Evolutionary conservation across 495 filamentous ascomycete species (phyloP).

Genomic region (Neurospora tetrasperma): DNA sequence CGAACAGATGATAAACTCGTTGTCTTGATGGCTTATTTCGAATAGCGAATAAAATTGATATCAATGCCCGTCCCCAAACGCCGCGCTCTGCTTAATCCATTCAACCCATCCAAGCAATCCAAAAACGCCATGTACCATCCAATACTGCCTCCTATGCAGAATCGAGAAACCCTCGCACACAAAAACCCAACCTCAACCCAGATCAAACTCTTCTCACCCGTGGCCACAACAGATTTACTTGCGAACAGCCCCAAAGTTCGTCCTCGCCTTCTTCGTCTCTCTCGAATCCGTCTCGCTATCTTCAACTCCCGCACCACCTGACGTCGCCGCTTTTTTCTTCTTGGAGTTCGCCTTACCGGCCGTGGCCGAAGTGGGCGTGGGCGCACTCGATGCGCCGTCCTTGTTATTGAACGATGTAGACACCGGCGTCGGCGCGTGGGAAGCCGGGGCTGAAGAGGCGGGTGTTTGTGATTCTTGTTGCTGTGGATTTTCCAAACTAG

Average conservation of each 20-base stretch:
- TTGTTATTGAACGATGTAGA: constrained; percentile 31
- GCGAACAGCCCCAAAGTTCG: constrained; percentile 38
- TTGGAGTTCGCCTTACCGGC: constrained; percentile 33
- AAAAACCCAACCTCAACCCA: background rate
- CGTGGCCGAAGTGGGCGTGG: constrained; percentile 35
- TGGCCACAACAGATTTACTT: constrained; percentile 24
- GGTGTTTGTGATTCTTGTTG: constrained; percentile 30
- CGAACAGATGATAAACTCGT: background rate
- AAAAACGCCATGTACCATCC: constrained; percentile 9
- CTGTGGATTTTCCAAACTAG: background rate
- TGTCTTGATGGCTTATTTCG: background rate
- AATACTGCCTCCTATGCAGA: background rate
- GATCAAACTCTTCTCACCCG: background rate
- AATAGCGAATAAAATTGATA: background rate
- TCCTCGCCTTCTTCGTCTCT: constrained; percentile 41
- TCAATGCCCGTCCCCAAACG: background rate
- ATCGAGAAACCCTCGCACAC: background rate
- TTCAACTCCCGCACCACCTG: constrained; percentile 24
- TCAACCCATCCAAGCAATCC: background rate
- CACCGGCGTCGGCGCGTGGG: constrained; percentile 38
- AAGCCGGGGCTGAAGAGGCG: constrained; percentile 30
- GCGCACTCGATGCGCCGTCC: constrained; percentile 31
- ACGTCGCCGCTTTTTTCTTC: constrained; percentile 18
- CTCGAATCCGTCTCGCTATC: constrained; percentile 43
- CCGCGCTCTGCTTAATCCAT: background rate